A percentile compares a stretch with the other conserved stretches of the same genome.
Evolutionary conservation across 164 flowering plant species (phyloP).

Genomic region (Taxillus chinensis): DNA sequence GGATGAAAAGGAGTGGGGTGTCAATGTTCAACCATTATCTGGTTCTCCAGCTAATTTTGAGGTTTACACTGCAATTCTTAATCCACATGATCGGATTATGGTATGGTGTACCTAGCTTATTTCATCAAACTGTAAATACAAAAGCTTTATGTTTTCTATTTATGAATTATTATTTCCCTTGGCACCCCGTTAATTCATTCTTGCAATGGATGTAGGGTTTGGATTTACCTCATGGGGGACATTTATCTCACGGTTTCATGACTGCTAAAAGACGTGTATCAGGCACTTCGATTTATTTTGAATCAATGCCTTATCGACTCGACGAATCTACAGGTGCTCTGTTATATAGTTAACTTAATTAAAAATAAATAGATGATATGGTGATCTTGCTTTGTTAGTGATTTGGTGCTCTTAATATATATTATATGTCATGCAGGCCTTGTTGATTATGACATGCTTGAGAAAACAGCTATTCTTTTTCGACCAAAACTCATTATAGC

Average conservation of each 20-base stretch:
- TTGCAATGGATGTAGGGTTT: slow-evolving; percentile 46
- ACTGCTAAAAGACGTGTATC: slow-evolving; percentile 88
- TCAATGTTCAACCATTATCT: slow-evolving; percentile 94
- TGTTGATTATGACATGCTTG: slow-evolving; percentile 94
- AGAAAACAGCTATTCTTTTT: slow-evolving; percentile 75
- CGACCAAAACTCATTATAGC: slow-evolving; percentile 88
- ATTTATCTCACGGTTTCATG: slow-evolving; percentile 96
- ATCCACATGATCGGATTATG: slow-evolving; percentile 92
- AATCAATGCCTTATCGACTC: slow-evolving; percentile 90
- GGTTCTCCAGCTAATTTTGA: slow-evolving; percentile 98
- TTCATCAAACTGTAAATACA: no score
- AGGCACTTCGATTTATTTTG: slow-evolving; percentile 85
- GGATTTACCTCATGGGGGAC: slow-evolving; percentile 96
- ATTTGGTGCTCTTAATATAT: background rate
- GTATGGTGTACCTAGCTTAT: slow-evolving; percentile 19
- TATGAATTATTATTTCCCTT: background rate
- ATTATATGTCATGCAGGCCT: slow-evolving; percentile 34
- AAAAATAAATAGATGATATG: background rate
- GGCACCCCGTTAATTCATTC: slow-evolving; percentile 3
- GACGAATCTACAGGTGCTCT: slow-evolving; percentile 73
- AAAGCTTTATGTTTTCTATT: background rate
- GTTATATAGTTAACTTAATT: background rate
- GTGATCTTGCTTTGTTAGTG: background rate
- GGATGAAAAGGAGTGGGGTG: slow-evolving; percentile 82
- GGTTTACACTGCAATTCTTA: slow-evolving; percentile 86